Conservation (phyloP, 768 basidiomycete species). For the Rossbeevera mucosa region DNA sequence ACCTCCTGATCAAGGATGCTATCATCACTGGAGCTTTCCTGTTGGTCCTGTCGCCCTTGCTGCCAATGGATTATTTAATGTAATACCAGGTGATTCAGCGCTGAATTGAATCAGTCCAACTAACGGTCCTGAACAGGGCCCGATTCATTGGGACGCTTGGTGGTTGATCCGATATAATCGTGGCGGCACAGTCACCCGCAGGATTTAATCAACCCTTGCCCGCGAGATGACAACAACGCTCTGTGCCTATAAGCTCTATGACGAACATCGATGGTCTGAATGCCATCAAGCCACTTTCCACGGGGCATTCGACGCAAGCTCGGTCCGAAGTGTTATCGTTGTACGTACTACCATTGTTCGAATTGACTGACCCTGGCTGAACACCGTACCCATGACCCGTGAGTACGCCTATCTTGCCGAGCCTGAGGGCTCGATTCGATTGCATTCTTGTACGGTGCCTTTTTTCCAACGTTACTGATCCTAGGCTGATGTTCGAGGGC, state of each 20-base stretch:
- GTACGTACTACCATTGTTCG: background rate
- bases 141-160: background rate
- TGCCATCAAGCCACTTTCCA: background rate
- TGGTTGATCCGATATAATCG: background rate
- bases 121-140: background rate
- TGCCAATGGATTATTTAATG: background rate
- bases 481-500: background rate
- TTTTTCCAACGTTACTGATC: background rate
- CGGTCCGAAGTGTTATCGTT: background rate
- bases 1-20: background rate
- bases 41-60: background rate
- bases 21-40: background rate
- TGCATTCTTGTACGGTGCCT: background rate
- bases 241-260: background rate
- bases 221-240: background rate
- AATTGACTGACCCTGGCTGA: background rate
- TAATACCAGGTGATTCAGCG: background rate
- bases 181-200: background rate
- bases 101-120: background rate
- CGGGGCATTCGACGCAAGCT: background rate
- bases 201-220: background rate
- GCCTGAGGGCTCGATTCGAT: background rate
- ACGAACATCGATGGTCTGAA: background rate
- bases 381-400: background rate
- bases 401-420: background rate